phyloP scores from a whole-genome alignment of 208 protist genomes.

The Crithidia fasciculata region DNA sequence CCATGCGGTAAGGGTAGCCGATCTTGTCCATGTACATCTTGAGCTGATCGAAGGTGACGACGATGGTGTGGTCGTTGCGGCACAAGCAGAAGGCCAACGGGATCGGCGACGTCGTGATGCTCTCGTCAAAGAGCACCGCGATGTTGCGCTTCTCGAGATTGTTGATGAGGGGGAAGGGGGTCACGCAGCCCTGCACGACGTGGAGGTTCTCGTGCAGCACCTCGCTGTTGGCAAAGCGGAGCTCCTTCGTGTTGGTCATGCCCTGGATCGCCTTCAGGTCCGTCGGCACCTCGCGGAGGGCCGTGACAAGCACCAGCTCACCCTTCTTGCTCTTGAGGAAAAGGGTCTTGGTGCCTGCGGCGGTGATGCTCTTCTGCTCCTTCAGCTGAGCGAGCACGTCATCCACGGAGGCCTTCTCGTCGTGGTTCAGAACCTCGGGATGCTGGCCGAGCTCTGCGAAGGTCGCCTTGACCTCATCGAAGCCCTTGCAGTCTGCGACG shows the following conservation, averaged over 20 bases:
- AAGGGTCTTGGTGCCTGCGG: constrained; percentile 80
- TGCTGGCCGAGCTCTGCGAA: constrained; percentile 51
- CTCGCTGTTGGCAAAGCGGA: constrained; percentile 82
- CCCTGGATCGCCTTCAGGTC: constrained; percentile 84
- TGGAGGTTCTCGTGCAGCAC: constrained; percentile 64
- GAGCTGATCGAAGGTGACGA: constrained; percentile 74
- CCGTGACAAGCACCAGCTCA: constrained; percentile 81
- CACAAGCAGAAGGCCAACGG: constrained; percentile 81
- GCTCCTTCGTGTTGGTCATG: constrained; percentile 69
- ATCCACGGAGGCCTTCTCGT: constrained; percentile 77
- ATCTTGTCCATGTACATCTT: constrained; percentile 65
- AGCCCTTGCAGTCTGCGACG: constrained; percentile 57
- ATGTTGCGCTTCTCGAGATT: constrained; percentile 66
- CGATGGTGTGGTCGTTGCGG: constrained; percentile 82
- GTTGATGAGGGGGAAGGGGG: constrained; percentile 88
- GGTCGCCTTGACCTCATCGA: constrained; percentile 58
- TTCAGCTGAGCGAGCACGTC: constrained; percentile 33
- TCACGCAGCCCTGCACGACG: constrained; percentile 83
- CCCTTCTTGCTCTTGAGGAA: constrained; percentile 93
- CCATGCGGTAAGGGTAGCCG: constrained; percentile 65
- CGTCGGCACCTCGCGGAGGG: constrained; percentile 71
- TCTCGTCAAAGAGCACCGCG: constrained; percentile 79
- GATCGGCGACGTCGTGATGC: constrained; percentile 38
- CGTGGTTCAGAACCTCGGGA: constrained; percentile 67
- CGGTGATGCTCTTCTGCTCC: constrained; percentile 7